Conservation (phyloP, 179 eudicot species). For the Beta lomatogona region DNA sequence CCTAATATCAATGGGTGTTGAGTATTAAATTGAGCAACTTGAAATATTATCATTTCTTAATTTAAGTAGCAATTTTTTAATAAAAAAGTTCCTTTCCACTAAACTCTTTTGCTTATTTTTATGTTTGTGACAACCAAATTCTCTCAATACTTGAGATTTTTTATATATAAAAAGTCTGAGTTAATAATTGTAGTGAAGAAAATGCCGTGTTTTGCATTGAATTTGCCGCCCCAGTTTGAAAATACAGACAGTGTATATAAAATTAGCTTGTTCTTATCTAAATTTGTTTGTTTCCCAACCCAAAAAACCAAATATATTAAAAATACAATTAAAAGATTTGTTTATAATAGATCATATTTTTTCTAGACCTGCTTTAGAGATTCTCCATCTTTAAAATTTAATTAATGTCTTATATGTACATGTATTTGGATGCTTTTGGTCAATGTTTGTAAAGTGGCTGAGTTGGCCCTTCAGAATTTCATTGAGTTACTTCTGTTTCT, state of each 20-base stretch:
- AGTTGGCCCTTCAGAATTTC: background rate
- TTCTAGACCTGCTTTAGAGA: constrained; percentile 14
- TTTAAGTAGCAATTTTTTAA: background rate
- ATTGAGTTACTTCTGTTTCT: background rate
- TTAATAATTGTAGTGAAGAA: constrained; percentile 23
- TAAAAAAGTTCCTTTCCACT: constrained; percentile 28
- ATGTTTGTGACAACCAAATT: constrained; percentile 19
- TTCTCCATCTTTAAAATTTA: constrained; percentile 3
- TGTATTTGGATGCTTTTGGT: constrained; percentile 9
- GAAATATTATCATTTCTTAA: background rate
- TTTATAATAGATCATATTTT: background rate
- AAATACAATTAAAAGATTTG: background rate
- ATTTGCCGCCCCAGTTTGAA: constrained; percentile 29
- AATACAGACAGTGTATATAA: background rate
- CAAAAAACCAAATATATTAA: background rate
- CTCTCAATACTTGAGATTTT: constrained; percentile 1
- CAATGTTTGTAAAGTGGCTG: background rate
- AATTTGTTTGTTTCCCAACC: constrained; percentile 4
- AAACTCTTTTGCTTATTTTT: constrained; percentile 4
- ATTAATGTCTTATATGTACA: background rate
- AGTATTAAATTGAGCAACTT: constrained; percentile 28
- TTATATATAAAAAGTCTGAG: constrained; percentile 14
- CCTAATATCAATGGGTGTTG: constrained; percentile 21
- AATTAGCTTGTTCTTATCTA: constrained; percentile 28
- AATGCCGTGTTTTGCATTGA: constrained; percentile 20